A percentile compares a stretch with the other conserved stretches of the same genome.
Evolutionary conservation across 2,329 filamentous ascomycete species (phyloP).

Genomic region (Talaromyces atroroseus): DNA sequence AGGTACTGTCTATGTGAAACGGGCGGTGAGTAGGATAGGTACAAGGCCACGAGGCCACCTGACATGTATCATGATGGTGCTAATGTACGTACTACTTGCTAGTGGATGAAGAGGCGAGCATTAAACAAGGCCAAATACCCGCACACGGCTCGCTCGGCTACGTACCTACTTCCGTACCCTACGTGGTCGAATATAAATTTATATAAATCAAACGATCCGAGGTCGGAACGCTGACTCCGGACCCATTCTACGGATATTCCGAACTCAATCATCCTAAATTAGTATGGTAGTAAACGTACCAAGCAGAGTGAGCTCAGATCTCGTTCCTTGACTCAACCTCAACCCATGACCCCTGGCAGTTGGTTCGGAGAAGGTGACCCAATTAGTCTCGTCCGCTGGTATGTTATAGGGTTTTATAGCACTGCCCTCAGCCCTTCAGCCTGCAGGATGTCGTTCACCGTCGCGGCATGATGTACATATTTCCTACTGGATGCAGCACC

Average conservation of each 20-base stretch:
- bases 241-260: background rate
- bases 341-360: background rate
- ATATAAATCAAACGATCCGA: background rate
- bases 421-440: conserved; percentile 1
- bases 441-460: background rate
- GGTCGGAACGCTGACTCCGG: background rate
- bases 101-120: background rate
- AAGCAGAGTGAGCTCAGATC: background rate
- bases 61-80: background rate
- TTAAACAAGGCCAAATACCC: background rate
- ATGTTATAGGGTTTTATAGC: background rate
- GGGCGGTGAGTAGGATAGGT: background rate
- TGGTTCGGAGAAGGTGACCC: background rate
- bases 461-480: background rate
- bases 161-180: too few species aligned
- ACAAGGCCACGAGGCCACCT: background rate
- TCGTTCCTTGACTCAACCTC: background rate
- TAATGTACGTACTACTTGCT: background rate
- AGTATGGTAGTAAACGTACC: too few species aligned
- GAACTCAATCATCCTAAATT: too few species aligned
- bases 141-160: background rate
- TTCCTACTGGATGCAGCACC: background rate
- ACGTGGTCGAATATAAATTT: too few species aligned
- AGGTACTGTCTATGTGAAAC: background rate
- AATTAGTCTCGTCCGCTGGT: background rate